Percentiles rank a stretch among this genome's conserved stretches.
These are phyloP conservation scores for Peniophora sp. DNA, from an alignment of 1,284 basidiomycete species.

Conservation along the genomic window DNA sequence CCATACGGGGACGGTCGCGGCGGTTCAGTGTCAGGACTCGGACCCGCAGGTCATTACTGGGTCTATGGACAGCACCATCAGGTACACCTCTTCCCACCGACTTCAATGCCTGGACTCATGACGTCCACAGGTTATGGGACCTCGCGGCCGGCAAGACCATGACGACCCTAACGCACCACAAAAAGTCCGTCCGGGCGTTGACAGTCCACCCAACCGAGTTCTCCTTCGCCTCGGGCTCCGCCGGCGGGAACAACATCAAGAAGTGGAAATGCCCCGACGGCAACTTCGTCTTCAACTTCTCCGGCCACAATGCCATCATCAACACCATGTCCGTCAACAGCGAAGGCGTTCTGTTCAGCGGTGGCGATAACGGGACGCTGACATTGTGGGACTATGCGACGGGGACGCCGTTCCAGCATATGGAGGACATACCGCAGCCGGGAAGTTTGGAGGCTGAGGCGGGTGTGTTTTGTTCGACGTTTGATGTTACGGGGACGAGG, in stretches of 20 bases:
- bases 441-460: constrained; percentile 96
- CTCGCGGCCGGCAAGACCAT: constrained; percentile 97
- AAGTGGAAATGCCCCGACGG: constrained; percentile 99
- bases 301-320: constrained; percentile 94
- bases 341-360: constrained; percentile 96
- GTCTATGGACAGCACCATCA: constrained; percentile 95
- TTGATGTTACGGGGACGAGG: constrained; percentile 91
- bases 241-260: constrained; percentile 98
- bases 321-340: constrained; percentile 92
- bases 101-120: neutral
- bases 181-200: constrained; percentile 92
- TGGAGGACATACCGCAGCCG: constrained; percentile 93
- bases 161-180: constrained; percentile 95
- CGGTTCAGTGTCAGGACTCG: constrained; percentile 90
- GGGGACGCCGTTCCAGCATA: constrained; percentile 89
- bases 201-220: constrained; percentile 95
- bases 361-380: constrained; percentile 90
- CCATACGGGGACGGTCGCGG: constrained; percentile 90
- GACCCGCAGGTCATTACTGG: constrained; percentile 98
- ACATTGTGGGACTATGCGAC: constrained; percentile 94
- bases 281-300: constrained; percentile 90
- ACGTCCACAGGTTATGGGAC: constrained; percentile 81
- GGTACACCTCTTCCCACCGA: constrained; percentile 36
- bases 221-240: constrained; percentile 89
- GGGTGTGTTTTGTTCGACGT: constrained; percentile 92